These are phyloP conservation scores for Monosporascus sp. DNA, from an alignment of 2,329 filamentous ascomycete genomes.

Conservation along the genomic window DNA sequence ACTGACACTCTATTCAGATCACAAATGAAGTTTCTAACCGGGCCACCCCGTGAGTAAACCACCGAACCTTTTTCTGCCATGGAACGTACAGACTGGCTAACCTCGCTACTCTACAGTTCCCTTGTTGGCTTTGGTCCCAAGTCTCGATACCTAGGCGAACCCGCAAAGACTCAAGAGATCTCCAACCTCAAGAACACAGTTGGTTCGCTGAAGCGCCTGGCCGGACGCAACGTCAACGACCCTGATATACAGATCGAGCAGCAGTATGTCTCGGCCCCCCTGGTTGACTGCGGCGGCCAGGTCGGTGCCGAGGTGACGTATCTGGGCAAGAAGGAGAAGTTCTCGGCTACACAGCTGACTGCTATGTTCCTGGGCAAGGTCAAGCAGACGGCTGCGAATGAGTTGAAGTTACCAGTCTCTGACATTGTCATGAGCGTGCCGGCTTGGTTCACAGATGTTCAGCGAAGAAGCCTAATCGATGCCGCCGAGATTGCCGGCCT, in stretches of 20 bases:
- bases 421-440: constrained; percentile 94
- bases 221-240: constrained; percentile 79
- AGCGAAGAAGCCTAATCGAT: constrained; percentile 84
- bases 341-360: constrained; percentile 87
- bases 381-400: constrained; percentile 77
- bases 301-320: constrained; percentile 93
- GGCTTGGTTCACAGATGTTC: constrained; percentile 93
- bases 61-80: constrained; percentile 7
- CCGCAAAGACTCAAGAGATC: constrained; percentile 97
- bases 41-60: constrained; percentile 79
- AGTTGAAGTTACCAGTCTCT: constrained; percentile 85
- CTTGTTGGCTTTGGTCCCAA: constrained; percentile 94
- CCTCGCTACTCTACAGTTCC: constrained; percentile 50
- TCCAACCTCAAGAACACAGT: constrained; percentile 99
- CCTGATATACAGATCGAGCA: constrained; percentile 92
- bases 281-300: constrained; percentile 88
- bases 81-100: constrained; percentile 10
- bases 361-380: constrained; percentile 96
- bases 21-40: constrained; percentile 99
- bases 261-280: constrained; percentile 77
- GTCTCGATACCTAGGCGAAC: constrained; percentile 87
- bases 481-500: constrained; percentile 90
- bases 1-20: constrained; percentile 54
- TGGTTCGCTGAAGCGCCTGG: constrained; percentile 83
- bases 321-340: constrained; percentile 89